Evolutionary conservation across 805 yeast species (phyloP).

Genomic region (Zygosaccharomyces rouxii): DNA sequence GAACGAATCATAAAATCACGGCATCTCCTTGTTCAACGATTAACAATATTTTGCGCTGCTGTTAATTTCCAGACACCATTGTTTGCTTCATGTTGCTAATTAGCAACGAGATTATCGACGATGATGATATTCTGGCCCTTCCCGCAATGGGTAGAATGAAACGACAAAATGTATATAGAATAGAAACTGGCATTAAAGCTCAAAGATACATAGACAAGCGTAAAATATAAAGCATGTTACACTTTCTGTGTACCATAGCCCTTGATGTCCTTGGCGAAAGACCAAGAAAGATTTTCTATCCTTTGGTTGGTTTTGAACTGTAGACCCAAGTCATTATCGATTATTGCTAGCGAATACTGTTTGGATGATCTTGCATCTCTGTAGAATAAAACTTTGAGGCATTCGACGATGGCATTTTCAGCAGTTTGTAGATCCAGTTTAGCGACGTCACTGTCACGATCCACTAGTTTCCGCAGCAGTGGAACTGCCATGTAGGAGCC

Average conservation of each 20-base stretch:
- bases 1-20: too few relatives aligned
- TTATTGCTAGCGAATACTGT: constrained; percentile 73
- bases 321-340: constrained; percentile 60
- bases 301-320: constrained; percentile 60
- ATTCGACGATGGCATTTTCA: constrained; percentile 65
- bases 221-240: constrained; percentile 15
- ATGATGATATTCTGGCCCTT: not conserved
- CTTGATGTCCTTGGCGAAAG: constrained; percentile 77
- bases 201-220: not conserved
- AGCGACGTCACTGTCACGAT: constrained; percentile 68
- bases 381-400: constrained; percentile 92
- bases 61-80: too few relatives aligned
- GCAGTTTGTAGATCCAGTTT: constrained; percentile 73
- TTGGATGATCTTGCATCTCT: constrained; percentile 94
- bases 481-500: constrained; percentile 96
- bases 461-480: constrained; percentile 76
- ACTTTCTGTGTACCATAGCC: constrained; percentile 82
- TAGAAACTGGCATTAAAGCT: not conserved
- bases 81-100: too few relatives aligned
- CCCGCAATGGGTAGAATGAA: not conserved
- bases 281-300: constrained; percentile 81
- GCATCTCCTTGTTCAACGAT: too few relatives aligned
- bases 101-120: too few relatives aligned
- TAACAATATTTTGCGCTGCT: too few relatives aligned
- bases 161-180: not conserved